Evolutionary conservation across 176 grass and related monocot species (phyloP), one percentile per base, ranked within the genome.

Genomic region (Pontederia crassipes): DNA sequence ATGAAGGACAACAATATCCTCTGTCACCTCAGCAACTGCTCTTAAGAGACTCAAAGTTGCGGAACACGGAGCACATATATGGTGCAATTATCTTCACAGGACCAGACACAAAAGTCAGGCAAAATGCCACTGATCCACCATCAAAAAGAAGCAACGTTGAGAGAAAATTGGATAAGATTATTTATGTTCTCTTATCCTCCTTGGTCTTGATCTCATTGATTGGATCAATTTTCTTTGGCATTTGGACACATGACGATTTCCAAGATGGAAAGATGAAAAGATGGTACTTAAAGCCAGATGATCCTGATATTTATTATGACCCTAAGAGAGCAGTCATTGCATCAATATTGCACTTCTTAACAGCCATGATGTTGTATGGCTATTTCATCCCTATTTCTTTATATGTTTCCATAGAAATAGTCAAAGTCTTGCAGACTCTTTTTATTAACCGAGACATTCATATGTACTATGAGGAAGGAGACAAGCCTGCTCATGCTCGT

Each of bases 101-200:
- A 1, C 14, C 32, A 10, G 59, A 61, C 28, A 61, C 17, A 14
- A 45, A 61, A 32, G 59, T 45, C 3, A 61, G 14, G 59, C 59
- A 61, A 32, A 61, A 61, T 61, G 29, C 59, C n/a, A 61, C 29
- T 8, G 12, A 35, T 28, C 24, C 59, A 45, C 29, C 59, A 26
- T 61, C 59, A 0, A 45, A 61, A 12, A 61, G 59, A 14, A 61
- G 59, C 24, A 61, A 14, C n/a, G 45, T 46, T 45, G 29, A 45
- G 59, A 61, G 13, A 16, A 48, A 47, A 48, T 46, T 62, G 60
- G 40, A 62, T 62, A 48, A 62, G n/a, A 17, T 62, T 10, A 62
- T 62, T 32, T 62, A 62, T 27, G 3, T 48, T 12, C 60, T 62
- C 60, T 47, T 62, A 9, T 35, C 8, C 3, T 11, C 47, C 7